Evolutionary conservation across 805 yeast genomes (phyloP).

Genomic region (Candida yuanshanica): DNA sequence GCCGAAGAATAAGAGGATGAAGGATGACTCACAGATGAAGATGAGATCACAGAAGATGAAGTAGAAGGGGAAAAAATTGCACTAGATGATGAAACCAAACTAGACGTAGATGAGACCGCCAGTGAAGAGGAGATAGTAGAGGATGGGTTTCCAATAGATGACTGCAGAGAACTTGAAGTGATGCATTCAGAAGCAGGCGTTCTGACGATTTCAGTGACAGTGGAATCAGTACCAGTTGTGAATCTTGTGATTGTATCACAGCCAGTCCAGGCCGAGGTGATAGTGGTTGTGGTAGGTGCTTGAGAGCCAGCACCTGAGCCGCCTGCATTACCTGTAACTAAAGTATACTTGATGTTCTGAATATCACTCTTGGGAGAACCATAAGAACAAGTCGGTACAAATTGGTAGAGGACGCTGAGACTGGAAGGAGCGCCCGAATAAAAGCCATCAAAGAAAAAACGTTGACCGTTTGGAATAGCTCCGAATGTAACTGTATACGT

Average conservation of each 20-base stretch:
- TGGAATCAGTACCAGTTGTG: conserved; percentile 7
- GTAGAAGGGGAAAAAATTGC: neutral
- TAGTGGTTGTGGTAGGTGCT: conserved; percentile 5
- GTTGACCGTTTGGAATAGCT: conserved; percentile 5
- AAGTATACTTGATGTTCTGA: neutral
- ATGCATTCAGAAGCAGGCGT: conserved; percentile 2
- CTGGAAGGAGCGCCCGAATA: neutral
- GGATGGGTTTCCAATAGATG: too few relatives aligned
- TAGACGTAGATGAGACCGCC: neutral
- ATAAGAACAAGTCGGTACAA: neutral
- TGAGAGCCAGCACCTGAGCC: conserved; percentile 6
- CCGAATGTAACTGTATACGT: conserved; percentile 4
- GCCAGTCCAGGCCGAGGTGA: conserved; percentile 4
- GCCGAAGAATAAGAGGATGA: neutral
- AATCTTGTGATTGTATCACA: conserved; percentile 7
- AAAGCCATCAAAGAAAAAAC: conserved; percentile 6
- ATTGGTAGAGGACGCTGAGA: neutral
- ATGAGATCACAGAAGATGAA: neutral
- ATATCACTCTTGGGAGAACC: neutral
- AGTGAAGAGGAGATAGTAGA: too few relatives aligned
- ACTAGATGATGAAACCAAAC: neutral
- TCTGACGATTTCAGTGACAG: conserved; percentile 8
- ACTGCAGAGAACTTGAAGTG: neutral
- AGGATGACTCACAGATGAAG: neutral
- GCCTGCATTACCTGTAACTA: conserved; percentile 5